Conservation (phyloP, 139 green algal species). For the Asterochloris sp. region DNA sequence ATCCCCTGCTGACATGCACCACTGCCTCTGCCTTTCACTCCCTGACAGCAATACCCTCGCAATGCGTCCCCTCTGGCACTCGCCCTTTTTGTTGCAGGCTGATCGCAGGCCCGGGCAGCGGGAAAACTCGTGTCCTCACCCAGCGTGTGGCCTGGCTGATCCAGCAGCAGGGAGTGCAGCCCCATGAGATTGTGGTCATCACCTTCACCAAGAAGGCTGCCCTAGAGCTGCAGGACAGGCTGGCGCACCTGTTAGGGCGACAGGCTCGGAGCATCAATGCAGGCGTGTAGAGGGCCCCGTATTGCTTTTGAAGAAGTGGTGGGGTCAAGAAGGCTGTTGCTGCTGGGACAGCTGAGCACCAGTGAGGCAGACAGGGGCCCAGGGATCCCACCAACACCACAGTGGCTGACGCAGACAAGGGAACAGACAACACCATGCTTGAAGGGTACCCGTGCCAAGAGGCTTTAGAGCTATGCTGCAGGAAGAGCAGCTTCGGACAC, state of each 20-base stretch:
- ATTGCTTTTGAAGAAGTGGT: too few relatives aligned
- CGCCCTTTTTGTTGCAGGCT: slow-evolving; percentile 6
- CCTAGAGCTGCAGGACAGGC: slow-evolving; percentile 51
- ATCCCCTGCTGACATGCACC: too few relatives aligned
- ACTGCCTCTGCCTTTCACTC: too few relatives aligned
- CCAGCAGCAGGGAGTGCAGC: slow-evolving; percentile 22
- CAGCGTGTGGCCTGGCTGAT: slow-evolving; percentile 59
- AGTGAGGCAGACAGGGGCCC: neutral
- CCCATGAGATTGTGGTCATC: slow-evolving; percentile 61
- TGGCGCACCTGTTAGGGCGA: slow-evolving; percentile 30
- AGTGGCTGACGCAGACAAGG: too few relatives aligned
- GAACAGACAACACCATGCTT: too few relatives aligned
- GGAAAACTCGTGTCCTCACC: slow-evolving; percentile 79
- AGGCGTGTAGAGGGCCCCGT: too few relatives aligned
- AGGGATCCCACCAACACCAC: too few relatives aligned
- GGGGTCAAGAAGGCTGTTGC: too few relatives aligned
- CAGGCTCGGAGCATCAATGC: neutral
- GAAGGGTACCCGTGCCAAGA: too few relatives aligned
- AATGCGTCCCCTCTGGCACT: neutral
- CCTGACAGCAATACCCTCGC: neutral
- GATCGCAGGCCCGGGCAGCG: slow-evolving; percentile 59
- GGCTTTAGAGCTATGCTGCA: too few relatives aligned
- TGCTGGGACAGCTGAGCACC: too few relatives aligned
- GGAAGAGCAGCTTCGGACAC: too few relatives aligned
- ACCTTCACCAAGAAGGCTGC: slow-evolving; percentile 83